Percentiles rank a stretch among this genome's conserved stretches.
Evolutionary conservation across 164 flowering plant species (phyloP).

Genomic region (Aristolochia californica): DNA sequence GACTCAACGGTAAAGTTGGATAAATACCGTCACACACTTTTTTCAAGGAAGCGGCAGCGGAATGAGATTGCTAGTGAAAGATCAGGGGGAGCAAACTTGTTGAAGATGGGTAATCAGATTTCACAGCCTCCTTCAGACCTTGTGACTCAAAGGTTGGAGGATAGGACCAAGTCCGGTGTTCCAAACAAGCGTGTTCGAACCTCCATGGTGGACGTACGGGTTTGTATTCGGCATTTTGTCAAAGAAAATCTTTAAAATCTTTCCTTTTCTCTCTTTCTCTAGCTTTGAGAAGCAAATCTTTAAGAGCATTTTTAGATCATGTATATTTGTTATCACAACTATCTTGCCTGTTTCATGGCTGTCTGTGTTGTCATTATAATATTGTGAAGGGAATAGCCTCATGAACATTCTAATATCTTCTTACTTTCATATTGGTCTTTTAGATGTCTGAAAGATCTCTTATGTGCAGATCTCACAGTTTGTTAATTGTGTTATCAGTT

Average conservation of each 20-base stretch:
- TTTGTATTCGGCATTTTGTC: slow-evolving; percentile 21
- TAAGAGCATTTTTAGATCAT: no score
- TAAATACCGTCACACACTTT: slow-evolving; percentile 33
- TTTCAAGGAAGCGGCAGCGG: slow-evolving; percentile 48
- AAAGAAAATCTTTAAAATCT: slow-evolving; percentile 1
- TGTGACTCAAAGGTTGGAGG: slow-evolving; percentile 40
- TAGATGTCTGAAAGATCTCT: not conserved
- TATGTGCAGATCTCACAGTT: no score
- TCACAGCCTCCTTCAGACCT: slow-evolving; percentile 39
- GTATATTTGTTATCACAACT: no score
- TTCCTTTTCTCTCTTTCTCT: not conserved
- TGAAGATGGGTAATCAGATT: slow-evolving; percentile 47
- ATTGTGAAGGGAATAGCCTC: not conserved
- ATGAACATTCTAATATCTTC: not conserved
- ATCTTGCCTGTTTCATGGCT: not conserved
- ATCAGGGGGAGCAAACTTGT: slow-evolving; percentile 32
- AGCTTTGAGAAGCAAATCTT: not conserved
- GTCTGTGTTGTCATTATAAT: not conserved
- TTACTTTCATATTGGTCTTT: not conserved
- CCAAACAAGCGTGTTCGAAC: slow-evolving; percentile 70
- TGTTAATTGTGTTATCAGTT: no score
- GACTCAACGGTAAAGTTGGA: slow-evolving; percentile 47
- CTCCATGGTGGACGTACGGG: slow-evolving; percentile 58
- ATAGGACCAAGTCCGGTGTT: slow-evolving; percentile 44
- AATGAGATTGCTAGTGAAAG: slow-evolving; percentile 39